A percentile compares a stretch with the other conserved stretches of the same genome.
These are phyloP conservation scores for Alternaria sp. DNA, from an alignment of 2,329 filamentous ascomycete genomes.

Conservation along the genomic window DNA sequence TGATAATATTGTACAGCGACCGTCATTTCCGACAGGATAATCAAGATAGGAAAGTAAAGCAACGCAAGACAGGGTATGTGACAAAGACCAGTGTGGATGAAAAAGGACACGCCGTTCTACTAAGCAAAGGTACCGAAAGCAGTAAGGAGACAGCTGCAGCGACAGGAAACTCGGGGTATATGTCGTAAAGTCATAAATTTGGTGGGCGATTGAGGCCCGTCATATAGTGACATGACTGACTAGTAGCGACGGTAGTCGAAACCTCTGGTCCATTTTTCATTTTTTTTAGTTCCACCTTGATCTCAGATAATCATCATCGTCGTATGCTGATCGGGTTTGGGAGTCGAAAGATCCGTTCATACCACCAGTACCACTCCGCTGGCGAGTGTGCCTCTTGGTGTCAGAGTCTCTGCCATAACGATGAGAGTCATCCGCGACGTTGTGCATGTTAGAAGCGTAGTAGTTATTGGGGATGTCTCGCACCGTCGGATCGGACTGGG, in stretches of 20 bases:
- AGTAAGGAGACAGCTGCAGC: neutral
- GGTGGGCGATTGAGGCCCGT: neutral
- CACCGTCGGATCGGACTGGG: constrained; percentile 45
- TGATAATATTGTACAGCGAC: neutral
- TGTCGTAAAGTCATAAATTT: constrained; percentile 14
- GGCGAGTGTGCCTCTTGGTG: constrained; percentile 35
- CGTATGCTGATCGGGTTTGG: constrained; percentile 41
- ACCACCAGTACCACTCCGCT: constrained; percentile 36
- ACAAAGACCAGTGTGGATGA: neutral
- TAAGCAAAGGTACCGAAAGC: neutral
- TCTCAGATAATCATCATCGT: constrained; percentile 44
- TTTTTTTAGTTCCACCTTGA: constrained; percentile 34
- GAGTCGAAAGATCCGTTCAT: constrained; percentile 40
- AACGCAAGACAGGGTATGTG: neutral
- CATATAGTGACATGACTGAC: constrained; percentile 9
- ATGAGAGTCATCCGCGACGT: constrained; percentile 42
- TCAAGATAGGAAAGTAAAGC: neutral
- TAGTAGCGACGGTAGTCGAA: constrained; percentile 45
- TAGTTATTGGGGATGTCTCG: constrained; percentile 43
- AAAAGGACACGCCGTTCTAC: neutral
- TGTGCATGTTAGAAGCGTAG: constrained; percentile 45
- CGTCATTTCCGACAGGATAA: neutral
- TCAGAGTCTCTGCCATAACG: constrained; percentile 45
- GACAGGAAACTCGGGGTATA: constrained; percentile 11
- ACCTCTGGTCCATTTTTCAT: constrained; percentile 44